Conservation (phyloP, 768 basidiomycete species). For the Symmetrospora coprosmae region DNA sequence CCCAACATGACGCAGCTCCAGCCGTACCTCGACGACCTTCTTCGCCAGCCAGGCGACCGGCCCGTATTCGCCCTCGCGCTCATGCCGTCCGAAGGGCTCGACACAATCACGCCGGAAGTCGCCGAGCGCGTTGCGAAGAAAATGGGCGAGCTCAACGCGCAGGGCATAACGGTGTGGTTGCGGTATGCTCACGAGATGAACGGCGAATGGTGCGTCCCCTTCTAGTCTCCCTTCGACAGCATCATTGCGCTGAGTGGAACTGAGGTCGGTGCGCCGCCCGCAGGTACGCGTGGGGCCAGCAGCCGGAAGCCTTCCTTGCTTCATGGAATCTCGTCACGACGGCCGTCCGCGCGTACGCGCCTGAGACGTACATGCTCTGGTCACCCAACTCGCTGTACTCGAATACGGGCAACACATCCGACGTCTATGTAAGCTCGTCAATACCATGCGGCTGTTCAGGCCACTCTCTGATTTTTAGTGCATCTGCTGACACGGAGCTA, state of each 20-base stretch:
- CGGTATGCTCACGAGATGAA: conserved; percentile 20
- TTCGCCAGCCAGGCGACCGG: conserved; percentile 10
- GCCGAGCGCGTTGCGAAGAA: conserved; percentile 9
- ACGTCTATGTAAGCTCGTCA: not conserved
- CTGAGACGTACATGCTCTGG: conserved; percentile 24
- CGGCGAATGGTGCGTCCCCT: not conserved
- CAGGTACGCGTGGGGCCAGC: conserved; percentile 20
- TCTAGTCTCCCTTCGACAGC: not conserved
- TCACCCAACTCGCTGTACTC: conserved; percentile 11
- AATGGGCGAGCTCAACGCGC: conserved; percentile 20
- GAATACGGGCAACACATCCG: not conserved
- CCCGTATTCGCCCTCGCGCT: conserved; percentile 16
- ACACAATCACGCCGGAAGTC: conserved; percentile 13
- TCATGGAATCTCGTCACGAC: conserved; percentile 20
- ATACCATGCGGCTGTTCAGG: too few relatives aligned
- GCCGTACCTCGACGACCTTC: conserved; percentile 7
- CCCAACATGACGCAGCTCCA: conserved; percentile 20
- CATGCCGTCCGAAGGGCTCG: conserved; percentile 20
- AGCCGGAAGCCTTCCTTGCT: conserved; percentile 16
- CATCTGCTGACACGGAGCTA: too few relatives aligned
- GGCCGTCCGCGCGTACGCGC: conserved; percentile 12
- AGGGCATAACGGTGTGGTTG: conserved; percentile 20
- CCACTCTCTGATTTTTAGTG: too few relatives aligned
- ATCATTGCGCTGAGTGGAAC: too few relatives aligned
- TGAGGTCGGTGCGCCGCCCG: too few relatives aligned